phyloP scores from a whole-genome alignment of 2,329 filamentous ascomycete genomes.

The Macrophomina phaseolina region DNA sequence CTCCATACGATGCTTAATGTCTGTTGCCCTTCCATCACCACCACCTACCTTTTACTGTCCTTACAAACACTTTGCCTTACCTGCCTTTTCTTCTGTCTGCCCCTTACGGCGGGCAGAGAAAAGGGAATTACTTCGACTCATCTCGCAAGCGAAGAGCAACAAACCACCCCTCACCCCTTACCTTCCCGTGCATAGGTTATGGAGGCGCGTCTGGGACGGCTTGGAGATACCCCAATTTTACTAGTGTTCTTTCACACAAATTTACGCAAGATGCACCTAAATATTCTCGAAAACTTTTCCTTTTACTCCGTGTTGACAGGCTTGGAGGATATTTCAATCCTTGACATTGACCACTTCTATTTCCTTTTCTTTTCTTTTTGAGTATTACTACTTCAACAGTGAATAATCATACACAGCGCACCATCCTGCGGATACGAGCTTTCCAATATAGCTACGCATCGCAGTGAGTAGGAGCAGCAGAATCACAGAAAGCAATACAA shows the following conservation, averaged over 20 bases:
- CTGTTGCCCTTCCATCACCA: constrained; percentile 23
- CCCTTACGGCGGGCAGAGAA: not conserved
- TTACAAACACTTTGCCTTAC: not conserved
- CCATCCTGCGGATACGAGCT: not conserved
- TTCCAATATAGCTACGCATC: not conserved
- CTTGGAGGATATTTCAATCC: constrained; percentile 13
- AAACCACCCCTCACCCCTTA: constrained; percentile 11
- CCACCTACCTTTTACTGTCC: constrained; percentile 8
- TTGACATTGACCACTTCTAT: constrained; percentile 9
- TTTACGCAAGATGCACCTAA: constrained; percentile 23
- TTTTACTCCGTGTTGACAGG: not conserved
- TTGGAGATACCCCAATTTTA: constrained; percentile 27
- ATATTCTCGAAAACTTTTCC: constrained; percentile 4
- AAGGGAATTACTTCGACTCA: constrained; percentile 12
- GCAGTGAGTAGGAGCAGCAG: not conserved
- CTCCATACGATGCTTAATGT: constrained; percentile 27
- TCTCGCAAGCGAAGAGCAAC: constrained; percentile 19
- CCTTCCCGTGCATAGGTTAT: constrained; percentile 17
- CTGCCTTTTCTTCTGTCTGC: not conserved
- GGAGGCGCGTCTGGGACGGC: constrained; percentile 26
- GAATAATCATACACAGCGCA: not conserved
- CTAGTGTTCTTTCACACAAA: constrained; percentile 20
- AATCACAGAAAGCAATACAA: not conserved
- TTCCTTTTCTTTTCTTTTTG: not conserved
- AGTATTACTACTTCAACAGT: not conserved